phyloP scores from a whole-genome alignment of 148 eudicot species.

The Camellia lanceoleosa region DNA sequence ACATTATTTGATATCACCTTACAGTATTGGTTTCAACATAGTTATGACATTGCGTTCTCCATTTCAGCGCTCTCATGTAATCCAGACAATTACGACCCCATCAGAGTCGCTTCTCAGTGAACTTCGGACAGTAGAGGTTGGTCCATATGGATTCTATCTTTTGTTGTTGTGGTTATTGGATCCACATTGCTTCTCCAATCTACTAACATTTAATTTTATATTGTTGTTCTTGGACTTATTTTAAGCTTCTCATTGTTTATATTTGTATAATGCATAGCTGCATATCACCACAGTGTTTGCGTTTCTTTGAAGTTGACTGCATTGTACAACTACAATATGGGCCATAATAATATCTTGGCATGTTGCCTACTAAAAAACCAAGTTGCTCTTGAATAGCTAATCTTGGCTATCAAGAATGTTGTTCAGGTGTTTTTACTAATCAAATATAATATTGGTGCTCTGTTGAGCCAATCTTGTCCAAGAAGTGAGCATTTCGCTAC shows the following conservation, averaged over 20 bases:
- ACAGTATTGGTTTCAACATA: neutral
- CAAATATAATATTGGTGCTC: too few species aligned
- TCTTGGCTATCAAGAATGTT: neutral
- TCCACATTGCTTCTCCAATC: too few species aligned
- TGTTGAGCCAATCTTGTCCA: too few species aligned
- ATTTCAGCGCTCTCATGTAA: slow-evolving; percentile 76
- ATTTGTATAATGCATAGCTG: too few species aligned
- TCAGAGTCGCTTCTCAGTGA: slow-evolving; percentile 91
- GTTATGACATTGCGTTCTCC: slow-evolving; percentile 15
- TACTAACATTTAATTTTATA: too few species aligned
- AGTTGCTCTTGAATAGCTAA: neutral
- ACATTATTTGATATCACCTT: neutral
- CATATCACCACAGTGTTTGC: too few species aligned
- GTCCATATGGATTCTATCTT: slow-evolving; percentile 16
- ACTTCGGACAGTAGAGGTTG: slow-evolving; percentile 94
- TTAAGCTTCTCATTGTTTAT: too few species aligned
- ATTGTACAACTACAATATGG: too few species aligned
- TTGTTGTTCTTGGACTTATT: too few species aligned
- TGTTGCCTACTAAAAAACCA: neutral
- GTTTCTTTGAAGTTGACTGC: too few species aligned
- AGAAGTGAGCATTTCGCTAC: too few species aligned
- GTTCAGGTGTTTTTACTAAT: neutral
- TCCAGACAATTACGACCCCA: slow-evolving; percentile 77
- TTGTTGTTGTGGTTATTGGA: too few species aligned
- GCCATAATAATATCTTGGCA: neutral